These are phyloP conservation scores for Termitomyces sp. DNA, from an alignment of 768 basidiomycete genomes.

Conservation along the genomic window DNA sequence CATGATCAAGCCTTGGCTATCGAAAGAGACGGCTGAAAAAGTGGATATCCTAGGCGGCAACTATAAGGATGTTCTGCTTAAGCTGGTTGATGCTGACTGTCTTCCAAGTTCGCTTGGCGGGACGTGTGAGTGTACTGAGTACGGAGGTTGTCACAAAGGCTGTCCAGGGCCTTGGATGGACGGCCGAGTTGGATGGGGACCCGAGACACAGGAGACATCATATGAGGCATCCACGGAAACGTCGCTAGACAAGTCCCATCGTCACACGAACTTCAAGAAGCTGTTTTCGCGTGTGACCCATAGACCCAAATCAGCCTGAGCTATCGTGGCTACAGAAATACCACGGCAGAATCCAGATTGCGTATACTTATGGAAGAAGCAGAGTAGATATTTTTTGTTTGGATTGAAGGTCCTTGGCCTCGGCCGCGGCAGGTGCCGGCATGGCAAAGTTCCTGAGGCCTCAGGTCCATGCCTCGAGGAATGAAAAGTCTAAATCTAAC, in stretches of 20 bases:
- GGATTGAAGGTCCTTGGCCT: too few relatives aligned
- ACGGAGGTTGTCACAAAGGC: constrained; percentile 58
- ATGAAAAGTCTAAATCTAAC: too few relatives aligned
- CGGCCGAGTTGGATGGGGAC: constrained; percentile 49
- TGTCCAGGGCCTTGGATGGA: constrained; percentile 73
- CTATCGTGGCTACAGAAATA: background rate
- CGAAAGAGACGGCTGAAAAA: constrained; percentile 69
- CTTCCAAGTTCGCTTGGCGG: constrained; percentile 63
- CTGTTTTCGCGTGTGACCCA: background rate
- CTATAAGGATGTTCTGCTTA: constrained; percentile 53
- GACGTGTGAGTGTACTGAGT: constrained; percentile 53
- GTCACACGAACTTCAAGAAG: background rate
- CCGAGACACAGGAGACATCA: constrained; percentile 17
- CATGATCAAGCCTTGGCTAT: constrained; percentile 66
- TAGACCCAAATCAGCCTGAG: background rate
- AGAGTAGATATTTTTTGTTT: background rate
- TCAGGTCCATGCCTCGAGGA: too few relatives aligned
- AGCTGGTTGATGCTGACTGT: constrained; percentile 59
- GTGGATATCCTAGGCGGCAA: constrained; percentile 62
- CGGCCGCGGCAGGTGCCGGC: too few relatives aligned
- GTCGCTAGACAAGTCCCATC: background rate
- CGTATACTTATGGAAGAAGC: background rate
- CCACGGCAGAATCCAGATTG: background rate
- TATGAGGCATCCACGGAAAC: background rate
- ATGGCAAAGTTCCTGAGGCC: too few relatives aligned